phyloP scores from a whole-genome alignment of 2,329 filamentous ascomycete genomes.

The Thelonectria olida region DNA sequence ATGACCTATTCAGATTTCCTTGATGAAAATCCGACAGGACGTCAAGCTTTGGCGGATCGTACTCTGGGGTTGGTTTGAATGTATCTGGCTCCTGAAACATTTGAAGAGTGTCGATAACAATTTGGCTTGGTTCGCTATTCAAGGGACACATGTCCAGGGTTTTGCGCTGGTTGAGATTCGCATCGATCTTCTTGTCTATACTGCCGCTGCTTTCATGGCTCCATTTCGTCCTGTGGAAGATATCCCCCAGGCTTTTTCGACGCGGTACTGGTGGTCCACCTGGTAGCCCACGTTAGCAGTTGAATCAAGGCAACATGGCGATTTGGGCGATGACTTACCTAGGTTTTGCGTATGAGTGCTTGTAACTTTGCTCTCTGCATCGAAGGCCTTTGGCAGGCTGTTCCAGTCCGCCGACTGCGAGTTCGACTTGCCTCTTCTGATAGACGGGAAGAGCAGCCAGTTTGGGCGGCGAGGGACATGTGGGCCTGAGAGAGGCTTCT shows the following conservation, averaged over 20 bases:
- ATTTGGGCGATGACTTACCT: neutral
- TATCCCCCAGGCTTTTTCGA: constrained; percentile 42
- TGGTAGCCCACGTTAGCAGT: neutral
- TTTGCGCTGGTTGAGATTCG: too few relatives aligned
- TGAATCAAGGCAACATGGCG: neutral
- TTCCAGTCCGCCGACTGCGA: neutral
- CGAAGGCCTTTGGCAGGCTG: neutral
- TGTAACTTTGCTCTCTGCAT: too few relatives aligned
- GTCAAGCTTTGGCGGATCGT: constrained; percentile 41
- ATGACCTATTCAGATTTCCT: constrained; percentile 37
- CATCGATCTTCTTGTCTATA: neutral
- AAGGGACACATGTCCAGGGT: too few relatives aligned
- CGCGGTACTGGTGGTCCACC: constrained; percentile 14
- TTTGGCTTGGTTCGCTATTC: too few relatives aligned
- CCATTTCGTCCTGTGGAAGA: constrained; percentile 42
- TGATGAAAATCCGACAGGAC: constrained; percentile 38
- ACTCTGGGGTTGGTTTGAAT: neutral
- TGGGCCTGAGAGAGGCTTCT: neutral
- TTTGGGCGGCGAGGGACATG: neutral
- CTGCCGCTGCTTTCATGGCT: constrained; percentile 30
- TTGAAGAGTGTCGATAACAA: neutral
- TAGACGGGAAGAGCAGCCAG: neutral
- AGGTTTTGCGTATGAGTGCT: neutral
- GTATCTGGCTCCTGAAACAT: too few relatives aligned
- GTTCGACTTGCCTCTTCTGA: neutral